Base-by-base conservation (phyloP, 352 stramenopile genomes). In the Phytophthora pinifolia region DNA sequence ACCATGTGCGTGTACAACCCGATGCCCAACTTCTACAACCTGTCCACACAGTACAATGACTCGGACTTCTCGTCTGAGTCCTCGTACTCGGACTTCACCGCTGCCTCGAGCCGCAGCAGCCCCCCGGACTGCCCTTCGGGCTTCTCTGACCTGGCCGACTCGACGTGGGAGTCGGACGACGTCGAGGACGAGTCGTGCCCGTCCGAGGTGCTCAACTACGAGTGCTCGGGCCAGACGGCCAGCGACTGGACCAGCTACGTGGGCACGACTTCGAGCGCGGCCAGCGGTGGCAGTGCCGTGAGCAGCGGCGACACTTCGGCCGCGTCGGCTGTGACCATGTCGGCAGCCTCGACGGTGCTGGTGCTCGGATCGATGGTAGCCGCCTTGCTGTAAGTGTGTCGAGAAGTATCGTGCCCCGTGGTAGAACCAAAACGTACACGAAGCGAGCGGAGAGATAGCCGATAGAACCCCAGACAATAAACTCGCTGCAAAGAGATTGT, bases 1-100 rank as follows among this genome's bases (percentile, higher is more conserved):
- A 72, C 66, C 4, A 20, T 59, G 42, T 96, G 86, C 61, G 56
- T 54, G 18, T 94, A 83, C 62, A 82, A 81, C 29, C 65, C 53
- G 18, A 89, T 88, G 70, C 83, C 83, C 17, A 88, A 89, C 56
- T 93, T 76, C 67, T 53, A 91, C 27, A 65, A 59, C 47, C 61
- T 96, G 4, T 56, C 71, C 6, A 66, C 54, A 34, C 46, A 80
- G 61, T 90, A 83, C 65, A 79, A 76, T 29, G 45, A 58, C 18
- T 76, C 70, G 0, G 57, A 82, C 57, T 73, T 68, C 35, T 74
- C 65, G n/a, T 54, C 62, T 5, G 47, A 70, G 59, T 57, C 52
- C 13, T 57, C 48, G 22, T 85, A 85, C 59, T 12, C 18, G 17
- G 43, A 48, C 13, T 83, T 84, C 56, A 68, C 57, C 9, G 46